phyloP scores from a whole-genome alignment of 1,284 basidiomycete genomes.

The Rhodotorula sp. region DNA sequence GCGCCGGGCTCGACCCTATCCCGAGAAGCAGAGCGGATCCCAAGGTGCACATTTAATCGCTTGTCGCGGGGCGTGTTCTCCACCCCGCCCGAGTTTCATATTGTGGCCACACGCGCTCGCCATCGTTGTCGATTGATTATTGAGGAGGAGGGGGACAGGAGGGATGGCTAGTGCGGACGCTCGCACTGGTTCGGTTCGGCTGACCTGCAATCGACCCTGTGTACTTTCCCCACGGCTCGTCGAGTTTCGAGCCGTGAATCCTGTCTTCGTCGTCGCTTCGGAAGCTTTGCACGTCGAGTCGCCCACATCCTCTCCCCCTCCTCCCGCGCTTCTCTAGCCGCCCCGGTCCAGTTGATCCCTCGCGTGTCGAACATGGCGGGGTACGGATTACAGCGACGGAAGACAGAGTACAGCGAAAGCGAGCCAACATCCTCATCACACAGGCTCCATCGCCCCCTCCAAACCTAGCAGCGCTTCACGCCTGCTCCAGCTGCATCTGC shows the following conservation, averaged over 20 bases:
- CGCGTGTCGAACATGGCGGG: too few species aligned
- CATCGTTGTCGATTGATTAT: background rate
- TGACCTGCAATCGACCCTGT: background rate
- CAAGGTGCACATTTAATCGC: constrained; percentile 19
- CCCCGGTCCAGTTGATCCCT: too few species aligned
- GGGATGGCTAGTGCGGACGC: background rate
- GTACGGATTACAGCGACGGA: background rate
- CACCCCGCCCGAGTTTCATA: constrained; percentile 17
- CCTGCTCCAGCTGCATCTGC: constrained; percentile 16
- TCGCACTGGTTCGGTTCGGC: background rate
- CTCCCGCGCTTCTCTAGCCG: too few species aligned
- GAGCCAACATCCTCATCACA: too few species aligned
- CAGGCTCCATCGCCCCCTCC: background rate
- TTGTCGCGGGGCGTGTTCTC: background rate
- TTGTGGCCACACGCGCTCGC: background rate
- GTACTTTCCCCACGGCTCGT: too few species aligned
- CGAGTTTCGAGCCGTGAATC: too few species aligned
- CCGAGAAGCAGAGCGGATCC: constrained; percentile 21
- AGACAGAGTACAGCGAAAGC: too few species aligned
- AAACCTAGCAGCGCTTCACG: background rate
- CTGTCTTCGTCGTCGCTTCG: too few species aligned
- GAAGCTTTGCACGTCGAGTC: too few species aligned
- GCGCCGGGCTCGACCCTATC: constrained; percentile 14
- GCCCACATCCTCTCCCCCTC: too few species aligned
- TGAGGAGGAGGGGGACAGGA: too few species aligned